phyloP scores from a whole-genome alignment of 2,329 filamentous ascomycete species.

The Exserohilum rostratum region DNA sequence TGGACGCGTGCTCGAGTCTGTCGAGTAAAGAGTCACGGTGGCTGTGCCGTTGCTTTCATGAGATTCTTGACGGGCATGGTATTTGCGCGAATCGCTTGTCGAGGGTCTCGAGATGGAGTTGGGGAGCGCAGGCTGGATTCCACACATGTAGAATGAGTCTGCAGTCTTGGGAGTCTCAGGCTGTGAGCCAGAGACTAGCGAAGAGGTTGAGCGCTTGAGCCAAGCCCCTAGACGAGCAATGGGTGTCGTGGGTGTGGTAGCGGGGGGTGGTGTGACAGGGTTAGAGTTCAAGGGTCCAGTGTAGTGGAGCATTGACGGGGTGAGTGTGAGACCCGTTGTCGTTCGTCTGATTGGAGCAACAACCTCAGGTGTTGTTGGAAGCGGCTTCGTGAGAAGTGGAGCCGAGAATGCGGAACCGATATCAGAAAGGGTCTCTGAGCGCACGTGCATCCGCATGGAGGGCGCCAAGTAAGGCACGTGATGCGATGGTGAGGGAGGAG shows the following conservation, averaged over 20 bases:
- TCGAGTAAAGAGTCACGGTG: conserved; percentile 39
- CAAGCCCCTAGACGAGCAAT: conserved; percentile 43
- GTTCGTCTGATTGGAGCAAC: conserved; percentile 13
- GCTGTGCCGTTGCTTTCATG: conserved; percentile 37
- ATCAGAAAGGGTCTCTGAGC: conserved; percentile 55
- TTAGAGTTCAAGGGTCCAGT: conserved; percentile 43
- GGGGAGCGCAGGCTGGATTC: conserved; percentile 11
- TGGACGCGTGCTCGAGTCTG: conserved; percentile 18
- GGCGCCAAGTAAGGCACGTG: conserved; percentile 57
- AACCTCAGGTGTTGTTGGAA: conserved; percentile 27
- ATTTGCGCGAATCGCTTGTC: conserved; percentile 27
- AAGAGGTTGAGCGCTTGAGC: conserved; percentile 42
- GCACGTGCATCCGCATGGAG: conserved; percentile 52
- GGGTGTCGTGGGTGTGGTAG: conserved; percentile 42
- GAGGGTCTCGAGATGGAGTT: conserved; percentile 24
- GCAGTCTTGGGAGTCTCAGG: conserved; percentile 15
- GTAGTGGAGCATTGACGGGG: conserved; percentile 25
- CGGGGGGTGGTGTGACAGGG: conserved; percentile 43
- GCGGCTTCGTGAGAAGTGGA: conserved; percentile 40
- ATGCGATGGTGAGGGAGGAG: conserved; percentile 43
- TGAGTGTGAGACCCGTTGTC: conserved; percentile 34
- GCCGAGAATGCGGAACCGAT: conserved; percentile 56
- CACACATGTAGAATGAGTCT: conserved; percentile 42
- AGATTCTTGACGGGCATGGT: conserved; percentile 40
- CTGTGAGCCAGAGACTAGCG: conserved; percentile 26